Conservation (phyloP, 1,284 basidiomycete species). For the Leccinum griseonigrum region DNA sequence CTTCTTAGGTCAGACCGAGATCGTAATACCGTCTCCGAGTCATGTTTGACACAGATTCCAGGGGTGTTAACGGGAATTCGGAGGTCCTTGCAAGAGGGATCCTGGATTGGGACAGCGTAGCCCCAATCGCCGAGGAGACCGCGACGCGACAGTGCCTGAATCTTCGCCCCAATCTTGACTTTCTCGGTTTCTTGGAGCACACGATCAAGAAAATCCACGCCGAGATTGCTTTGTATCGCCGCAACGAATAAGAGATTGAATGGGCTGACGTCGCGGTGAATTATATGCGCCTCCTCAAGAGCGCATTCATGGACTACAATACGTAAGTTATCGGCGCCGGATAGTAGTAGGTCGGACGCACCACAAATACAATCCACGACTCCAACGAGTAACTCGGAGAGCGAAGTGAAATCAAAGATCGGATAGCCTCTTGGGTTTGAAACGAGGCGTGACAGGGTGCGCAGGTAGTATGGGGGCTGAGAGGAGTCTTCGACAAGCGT, state of each 20-base stretch:
- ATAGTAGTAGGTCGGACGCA: background rate
- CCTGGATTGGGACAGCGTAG: background rate
- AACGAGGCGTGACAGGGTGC: background rate
- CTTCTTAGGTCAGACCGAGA: background rate
- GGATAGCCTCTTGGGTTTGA: background rate
- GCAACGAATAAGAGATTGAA: conserved; percentile 6
- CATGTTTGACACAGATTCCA: background rate
- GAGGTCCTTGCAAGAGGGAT: background rate
- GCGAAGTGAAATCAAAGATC: background rate
- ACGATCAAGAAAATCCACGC: background rate
- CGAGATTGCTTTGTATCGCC: background rate
- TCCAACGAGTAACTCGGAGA: background rate
- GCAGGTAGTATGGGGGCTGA: background rate
- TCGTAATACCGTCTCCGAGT: background rate
- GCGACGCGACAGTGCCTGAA: background rate
- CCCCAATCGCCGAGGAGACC: background rate
- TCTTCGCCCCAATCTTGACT: background rate
- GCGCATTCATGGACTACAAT: conserved; percentile 1
- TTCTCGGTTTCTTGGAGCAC: background rate
- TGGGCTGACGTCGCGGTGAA: conserved; percentile 4
- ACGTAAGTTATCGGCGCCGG: background rate
- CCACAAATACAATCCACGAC: background rate
- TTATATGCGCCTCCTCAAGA: background rate
- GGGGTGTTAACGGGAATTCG: background rate
- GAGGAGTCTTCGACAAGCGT: background rate